phyloP scores from a whole-genome alignment of 73 alveolate species.

The Tetrahymena borealis region DNA sequence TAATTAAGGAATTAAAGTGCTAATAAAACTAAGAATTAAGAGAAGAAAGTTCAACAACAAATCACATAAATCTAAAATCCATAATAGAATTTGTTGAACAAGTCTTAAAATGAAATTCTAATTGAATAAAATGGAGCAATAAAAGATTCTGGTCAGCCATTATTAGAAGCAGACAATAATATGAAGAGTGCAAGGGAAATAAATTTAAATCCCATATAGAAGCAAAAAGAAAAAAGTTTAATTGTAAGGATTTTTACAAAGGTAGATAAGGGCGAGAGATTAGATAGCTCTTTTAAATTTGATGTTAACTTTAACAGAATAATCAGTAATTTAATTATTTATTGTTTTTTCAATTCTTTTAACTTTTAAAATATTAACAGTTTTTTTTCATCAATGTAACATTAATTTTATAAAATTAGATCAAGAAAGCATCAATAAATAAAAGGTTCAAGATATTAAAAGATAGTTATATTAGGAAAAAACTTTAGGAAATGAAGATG shows the following conservation, averaged over 20 bases:
- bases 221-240: background rate
- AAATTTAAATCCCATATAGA: background rate
- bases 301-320: background rate
- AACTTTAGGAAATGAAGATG: background rate
- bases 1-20: background rate
- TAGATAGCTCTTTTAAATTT: background rate
- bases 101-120: no score
- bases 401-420: background rate
- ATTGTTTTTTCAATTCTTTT: background rate
- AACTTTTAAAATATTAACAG: background rate
- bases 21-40: background rate
- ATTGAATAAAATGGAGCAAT: background rate
- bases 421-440: background rate
- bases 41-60: background rate
- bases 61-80: no score
- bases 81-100: no score
- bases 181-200: background rate
- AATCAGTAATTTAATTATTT: background rate
- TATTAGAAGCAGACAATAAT: background rate
- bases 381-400: background rate
- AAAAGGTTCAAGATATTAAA: background rate
- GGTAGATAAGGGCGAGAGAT: background rate
- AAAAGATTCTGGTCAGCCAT: background rate
- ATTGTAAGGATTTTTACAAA: background rate
- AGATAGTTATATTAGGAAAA: background rate